phyloP scores from a whole-genome alignment of 495 filamentous ascomycete species.

The Penicillium malachiteum region DNA sequence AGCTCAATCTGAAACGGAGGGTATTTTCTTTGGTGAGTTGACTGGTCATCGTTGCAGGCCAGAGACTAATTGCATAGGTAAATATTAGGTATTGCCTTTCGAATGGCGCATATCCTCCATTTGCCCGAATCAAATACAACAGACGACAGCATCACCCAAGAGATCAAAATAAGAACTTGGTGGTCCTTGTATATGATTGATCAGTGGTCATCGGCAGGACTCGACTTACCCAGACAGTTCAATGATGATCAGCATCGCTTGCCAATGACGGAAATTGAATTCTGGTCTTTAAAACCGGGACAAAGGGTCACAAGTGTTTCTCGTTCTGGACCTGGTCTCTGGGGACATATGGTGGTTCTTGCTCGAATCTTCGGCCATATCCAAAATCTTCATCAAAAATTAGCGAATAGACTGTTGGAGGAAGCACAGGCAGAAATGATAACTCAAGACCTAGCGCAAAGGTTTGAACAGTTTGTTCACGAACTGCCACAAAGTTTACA shows the following conservation, averaged over 20 bases:
- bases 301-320: neutral
- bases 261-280: conserved; percentile 9
- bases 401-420: conserved; percentile 12
- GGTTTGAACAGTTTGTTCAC: conserved; percentile 16
- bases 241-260: conserved; percentile 8
- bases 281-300: conserved; percentile 1
- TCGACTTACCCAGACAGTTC: conserved; percentile 18
- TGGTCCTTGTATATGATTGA: conserved; percentile 30
- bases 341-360: conserved; percentile 23
- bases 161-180: conserved; percentile 24
- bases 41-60: no score
- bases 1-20: conserved; percentile 13
- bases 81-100: conserved; percentile 19
- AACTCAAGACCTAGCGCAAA: conserved; percentile 5
- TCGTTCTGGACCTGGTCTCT: conserved; percentile 8
- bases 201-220: conserved; percentile 25
- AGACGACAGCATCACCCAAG: conserved; percentile 17
- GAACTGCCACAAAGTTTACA: conserved; percentile 7
- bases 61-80: neutral
- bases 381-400: conserved; percentile 16
- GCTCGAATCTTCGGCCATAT: conserved; percentile 20
- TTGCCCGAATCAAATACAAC: conserved; percentile 7
- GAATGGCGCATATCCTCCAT: conserved; percentile 22
- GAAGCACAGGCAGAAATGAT: conserved; percentile 7
- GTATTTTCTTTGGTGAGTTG: conserved; percentile 21